Conservation (phyloP, 2,329 filamentous ascomycete species). For the Colletotrichum spaethianum region DNA sequence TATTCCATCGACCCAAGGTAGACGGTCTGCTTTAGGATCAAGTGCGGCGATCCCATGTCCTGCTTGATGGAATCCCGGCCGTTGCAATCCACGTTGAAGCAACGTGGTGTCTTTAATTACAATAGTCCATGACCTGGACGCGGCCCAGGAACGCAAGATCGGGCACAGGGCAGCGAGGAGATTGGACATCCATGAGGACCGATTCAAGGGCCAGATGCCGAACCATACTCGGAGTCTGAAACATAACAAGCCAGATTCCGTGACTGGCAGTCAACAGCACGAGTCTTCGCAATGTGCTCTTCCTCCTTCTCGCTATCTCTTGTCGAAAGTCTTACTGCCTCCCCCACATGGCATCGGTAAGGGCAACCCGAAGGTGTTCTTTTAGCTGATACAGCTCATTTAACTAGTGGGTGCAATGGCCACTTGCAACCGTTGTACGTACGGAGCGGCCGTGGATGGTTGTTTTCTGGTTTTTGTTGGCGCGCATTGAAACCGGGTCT, state of each 20-base stretch:
- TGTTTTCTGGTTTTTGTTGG: not conserved
- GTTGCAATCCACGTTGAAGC: slow-evolving; percentile 19
- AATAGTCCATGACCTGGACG: not conserved
- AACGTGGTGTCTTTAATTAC: slow-evolving; percentile 17
- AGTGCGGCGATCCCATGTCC: not conserved
- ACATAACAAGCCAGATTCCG: not conserved
- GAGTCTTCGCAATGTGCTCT: too few species aligned
- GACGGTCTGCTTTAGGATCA: not conserved
- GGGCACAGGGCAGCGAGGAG: not conserved
- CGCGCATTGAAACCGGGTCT: slow-evolving; percentile 37
- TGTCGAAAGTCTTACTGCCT: not conserved
- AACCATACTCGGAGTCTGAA: not conserved
- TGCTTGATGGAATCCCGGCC: not conserved
- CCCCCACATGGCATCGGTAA: too few species aligned
- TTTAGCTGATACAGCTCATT: slow-evolving; percentile 34
- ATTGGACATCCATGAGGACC: not conserved
- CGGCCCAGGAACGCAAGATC: not conserved
- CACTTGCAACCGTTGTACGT: slow-evolving; percentile 11
- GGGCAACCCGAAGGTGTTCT: not conserved
- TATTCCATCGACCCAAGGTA: not conserved
- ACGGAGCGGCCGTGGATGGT: slow-evolving; percentile 34
- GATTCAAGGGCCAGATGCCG: not conserved
- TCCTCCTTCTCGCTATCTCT: not conserved
- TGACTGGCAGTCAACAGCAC: not conserved
- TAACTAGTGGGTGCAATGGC: slow-evolving; percentile 34